Evolutionary conservation across 306 rosid species (phyloP).

Genomic region (Corylus avellana): DNA sequence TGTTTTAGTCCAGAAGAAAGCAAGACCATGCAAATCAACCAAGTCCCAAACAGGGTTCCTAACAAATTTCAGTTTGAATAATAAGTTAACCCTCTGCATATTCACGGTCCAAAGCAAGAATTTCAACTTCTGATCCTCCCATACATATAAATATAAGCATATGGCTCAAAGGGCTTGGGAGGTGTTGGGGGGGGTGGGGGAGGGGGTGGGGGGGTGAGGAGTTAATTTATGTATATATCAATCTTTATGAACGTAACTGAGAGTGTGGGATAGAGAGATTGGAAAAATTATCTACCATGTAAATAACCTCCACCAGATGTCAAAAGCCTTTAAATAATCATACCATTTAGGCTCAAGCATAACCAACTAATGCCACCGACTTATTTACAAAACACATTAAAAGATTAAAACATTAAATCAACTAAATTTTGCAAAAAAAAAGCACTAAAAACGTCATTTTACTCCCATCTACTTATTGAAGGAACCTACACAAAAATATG

Average conservation of each 20-base stretch:
- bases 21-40: too few species aligned
- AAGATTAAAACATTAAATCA: background rate
- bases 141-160: too few species aligned
- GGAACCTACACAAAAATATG: background rate
- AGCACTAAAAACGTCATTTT: background rate
- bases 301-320: background rate
- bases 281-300: background rate
- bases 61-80: too few species aligned
- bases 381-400: background rate
- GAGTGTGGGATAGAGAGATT: background rate
- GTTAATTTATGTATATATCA: too few species aligned
- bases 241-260: too few species aligned
- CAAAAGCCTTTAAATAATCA: background rate
- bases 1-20: background rate
- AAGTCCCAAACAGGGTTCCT: too few species aligned
- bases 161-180: too few species aligned
- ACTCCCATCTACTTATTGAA: background rate
- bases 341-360: background rate
- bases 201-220: too few species aligned
- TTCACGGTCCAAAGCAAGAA: too few species aligned
- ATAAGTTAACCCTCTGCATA: too few species aligned
- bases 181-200: too few species aligned
- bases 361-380: background rate
- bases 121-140: too few species aligned
- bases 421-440: background rate